Percentiles rank a stretch among this genome's conserved stretches.
phyloP scores from a whole-genome alignment of 108 stramenopile genomes.

The Pseudonitzschia delicatissima region DNA sequence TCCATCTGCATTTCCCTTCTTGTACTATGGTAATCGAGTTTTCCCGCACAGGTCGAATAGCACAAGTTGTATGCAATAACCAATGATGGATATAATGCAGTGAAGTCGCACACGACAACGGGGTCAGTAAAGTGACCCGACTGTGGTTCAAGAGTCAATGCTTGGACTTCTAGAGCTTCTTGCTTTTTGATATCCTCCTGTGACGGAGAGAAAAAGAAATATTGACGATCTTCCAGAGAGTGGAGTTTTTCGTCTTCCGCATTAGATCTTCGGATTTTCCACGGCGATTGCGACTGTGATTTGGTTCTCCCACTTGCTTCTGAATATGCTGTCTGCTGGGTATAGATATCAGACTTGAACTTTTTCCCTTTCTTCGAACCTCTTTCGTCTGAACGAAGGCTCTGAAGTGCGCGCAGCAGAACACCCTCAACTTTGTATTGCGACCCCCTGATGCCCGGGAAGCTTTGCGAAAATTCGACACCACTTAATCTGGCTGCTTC shows the following conservation, averaged over 20 bases:
- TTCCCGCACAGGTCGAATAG: conserved; percentile 88
- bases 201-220: conserved; percentile 87
- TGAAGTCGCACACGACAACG: conserved; percentile 96
- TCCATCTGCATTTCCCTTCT: conserved; percentile 65
- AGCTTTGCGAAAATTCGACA: conserved; percentile 85
- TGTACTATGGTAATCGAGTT: conserved; percentile 83
- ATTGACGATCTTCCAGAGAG: conserved; percentile 32
- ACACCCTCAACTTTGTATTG: conserved; percentile 89
- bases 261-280: conserved; percentile 56
- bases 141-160: conserved; percentile 87
- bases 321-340: conserved; percentile 24
- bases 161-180: conserved; percentile 87
- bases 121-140: conserved; percentile 91
- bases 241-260: conserved; percentile 10
- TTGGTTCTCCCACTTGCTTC: conserved; percentile 38
- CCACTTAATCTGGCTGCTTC: conserved; percentile 89
- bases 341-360: conserved; percentile 7
- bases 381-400: conserved; percentile 74
- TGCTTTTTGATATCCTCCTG: conserved; percentile 72
- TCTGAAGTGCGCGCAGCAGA: conserved; percentile 75
- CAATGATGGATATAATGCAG: conserved; percentile 95
- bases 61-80: conserved; percentile 98
- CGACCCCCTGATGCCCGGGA: conserved; percentile 80
- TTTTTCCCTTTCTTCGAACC: conserved; percentile 65
- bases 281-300: conserved; percentile 80